Evolutionary conservation across 768 basidiomycete genomes (phyloP).

Genomic region (Sporobolomyces roseus): DNA sequence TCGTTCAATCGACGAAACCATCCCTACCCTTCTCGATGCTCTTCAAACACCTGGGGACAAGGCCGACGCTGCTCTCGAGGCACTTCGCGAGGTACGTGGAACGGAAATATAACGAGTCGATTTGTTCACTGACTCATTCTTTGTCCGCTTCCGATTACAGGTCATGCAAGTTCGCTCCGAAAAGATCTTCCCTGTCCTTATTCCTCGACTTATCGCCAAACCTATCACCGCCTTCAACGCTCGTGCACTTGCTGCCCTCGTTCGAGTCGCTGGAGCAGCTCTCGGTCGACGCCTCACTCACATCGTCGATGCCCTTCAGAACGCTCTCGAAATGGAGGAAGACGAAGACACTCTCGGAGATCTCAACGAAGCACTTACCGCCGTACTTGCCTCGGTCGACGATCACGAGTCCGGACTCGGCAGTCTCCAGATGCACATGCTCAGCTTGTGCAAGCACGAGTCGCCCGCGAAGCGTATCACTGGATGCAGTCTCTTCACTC

Average conservation of each 20-base stretch:
- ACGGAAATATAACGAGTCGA: no score
- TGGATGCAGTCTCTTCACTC: slow-evolving; percentile 70
- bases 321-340: slow-evolving; percentile 61
- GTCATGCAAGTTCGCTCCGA: slow-evolving; percentile 73
- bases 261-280: slow-evolving; percentile 87
- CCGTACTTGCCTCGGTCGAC: slow-evolving; percentile 70
- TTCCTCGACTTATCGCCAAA: slow-evolving; percentile 81
- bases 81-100: slow-evolving; percentile 84
- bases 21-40: slow-evolving; percentile 88
- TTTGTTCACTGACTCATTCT: background rate
- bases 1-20: slow-evolving; percentile 91
- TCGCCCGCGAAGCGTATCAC: slow-evolving; percentile 67
- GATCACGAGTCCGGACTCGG: slow-evolving; percentile 80
- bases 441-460: slow-evolving; percentile 84
- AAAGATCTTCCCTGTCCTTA: slow-evolving; percentile 93
- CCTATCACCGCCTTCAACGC: slow-evolving; percentile 96
- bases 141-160: background rate
- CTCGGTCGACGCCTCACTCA: slow-evolving; percentile 75
- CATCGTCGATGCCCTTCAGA: slow-evolving; percentile 74
- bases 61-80: slow-evolving; percentile 92
- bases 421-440: slow-evolving; percentile 76
- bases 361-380: slow-evolving; percentile 68
- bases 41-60: slow-evolving; percentile 86
- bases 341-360: slow-evolving; percentile 69
- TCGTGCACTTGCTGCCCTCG: slow-evolving; percentile 79